These are phyloP conservation scores for Rhynchospora breviuscula DNA, from an alignment of 176 grass and related monocot genomes.

Conservation along the genomic window DNA sequence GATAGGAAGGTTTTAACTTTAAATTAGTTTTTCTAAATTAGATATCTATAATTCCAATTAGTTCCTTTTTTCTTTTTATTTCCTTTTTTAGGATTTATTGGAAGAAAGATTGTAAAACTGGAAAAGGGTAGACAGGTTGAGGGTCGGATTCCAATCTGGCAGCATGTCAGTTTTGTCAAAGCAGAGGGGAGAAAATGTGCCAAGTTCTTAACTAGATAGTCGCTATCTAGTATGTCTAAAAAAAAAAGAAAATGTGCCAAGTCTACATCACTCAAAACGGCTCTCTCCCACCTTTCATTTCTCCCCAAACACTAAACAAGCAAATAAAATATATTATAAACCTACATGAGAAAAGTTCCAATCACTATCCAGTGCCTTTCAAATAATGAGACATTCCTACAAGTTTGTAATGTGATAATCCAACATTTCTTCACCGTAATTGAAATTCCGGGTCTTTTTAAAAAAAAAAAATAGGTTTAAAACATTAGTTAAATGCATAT, in stretches of 20 bases:
- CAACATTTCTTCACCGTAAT: not conserved
- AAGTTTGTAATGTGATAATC: not conserved
- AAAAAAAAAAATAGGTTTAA: too few species aligned
- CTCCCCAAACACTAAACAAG: not conserved
- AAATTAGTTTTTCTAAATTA: not conserved
- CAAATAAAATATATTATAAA: not conserved
- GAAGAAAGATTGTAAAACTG: not conserved
- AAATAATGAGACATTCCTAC: not conserved
- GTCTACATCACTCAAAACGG: not conserved
- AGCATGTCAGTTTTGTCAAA: not conserved
- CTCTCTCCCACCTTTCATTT: not conserved
- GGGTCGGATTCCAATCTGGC: slow-evolving; percentile 1
- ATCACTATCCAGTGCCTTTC: not conserved
- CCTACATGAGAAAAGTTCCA: too few species aligned
- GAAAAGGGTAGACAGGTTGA: slow-evolving; percentile 3
- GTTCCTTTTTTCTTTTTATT: not conserved
- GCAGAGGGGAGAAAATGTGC: not conserved
- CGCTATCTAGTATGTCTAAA: too few species aligned
- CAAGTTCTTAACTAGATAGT: too few species aligned
- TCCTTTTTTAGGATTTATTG: not conserved
- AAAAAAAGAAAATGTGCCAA: not conserved
- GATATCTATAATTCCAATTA: not conserved
- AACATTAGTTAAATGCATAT: too few species aligned
- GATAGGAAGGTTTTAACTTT: not conserved
- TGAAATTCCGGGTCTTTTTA: not conserved